Evolutionary conservation across 1,139 yeast genomes (phyloP).

Genomic region (Candida gigantensis): DNA sequence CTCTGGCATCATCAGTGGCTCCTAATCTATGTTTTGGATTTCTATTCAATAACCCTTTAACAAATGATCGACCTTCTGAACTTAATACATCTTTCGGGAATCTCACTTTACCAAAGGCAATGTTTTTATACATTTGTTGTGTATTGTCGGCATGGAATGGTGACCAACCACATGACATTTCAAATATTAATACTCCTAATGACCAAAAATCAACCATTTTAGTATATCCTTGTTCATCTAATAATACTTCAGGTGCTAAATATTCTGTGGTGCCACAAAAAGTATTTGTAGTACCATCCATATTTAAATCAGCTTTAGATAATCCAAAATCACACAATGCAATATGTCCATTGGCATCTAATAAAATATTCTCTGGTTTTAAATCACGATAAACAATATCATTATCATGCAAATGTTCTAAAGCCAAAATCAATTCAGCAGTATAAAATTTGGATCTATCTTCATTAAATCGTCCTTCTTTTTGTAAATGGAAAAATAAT

Average conservation of each 20-base stretch:
- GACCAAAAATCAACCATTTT: slow-evolving; percentile 91
- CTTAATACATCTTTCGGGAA: slow-evolving; percentile 94
- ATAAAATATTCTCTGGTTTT: slow-evolving; percentile 89
- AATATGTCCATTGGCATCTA: slow-evolving; percentile 96
- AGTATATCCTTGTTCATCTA: slow-evolving; percentile 83
- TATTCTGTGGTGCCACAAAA: slow-evolving; percentile 98
- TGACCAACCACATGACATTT: slow-evolving; percentile 99
- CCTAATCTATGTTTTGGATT: slow-evolving; percentile 95
- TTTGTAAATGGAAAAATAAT: slow-evolving; percentile 94
- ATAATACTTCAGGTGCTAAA: slow-evolving; percentile 75
- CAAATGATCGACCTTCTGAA: slow-evolving; percentile 90
- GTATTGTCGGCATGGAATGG: slow-evolving; percentile 97
- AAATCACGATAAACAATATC: slow-evolving; percentile 93
- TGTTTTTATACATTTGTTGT: slow-evolving; percentile 97
- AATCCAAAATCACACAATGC: slow-evolving; percentile 96
- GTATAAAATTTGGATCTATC: slow-evolving; percentile 94
- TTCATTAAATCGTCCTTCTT: slow-evolving; percentile 91
- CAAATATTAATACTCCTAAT: slow-evolving; percentile 76
- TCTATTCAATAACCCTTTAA: slow-evolving; percentile 89
- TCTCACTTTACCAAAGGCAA: slow-evolving; percentile 95
- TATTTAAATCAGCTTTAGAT: slow-evolving; percentile 85
- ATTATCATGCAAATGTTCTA: slow-evolving; percentile 89
- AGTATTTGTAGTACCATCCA: slow-evolving; percentile 92
- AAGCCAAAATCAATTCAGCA: slow-evolving; percentile 89
- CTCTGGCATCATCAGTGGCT: slow-evolving; percentile 87